Percentiles rank a stretch among this genome's conserved stretches.
Evolutionary conservation across 164 flowering plant genomes (phyloP).

Genomic region (Piper betle): DNA sequence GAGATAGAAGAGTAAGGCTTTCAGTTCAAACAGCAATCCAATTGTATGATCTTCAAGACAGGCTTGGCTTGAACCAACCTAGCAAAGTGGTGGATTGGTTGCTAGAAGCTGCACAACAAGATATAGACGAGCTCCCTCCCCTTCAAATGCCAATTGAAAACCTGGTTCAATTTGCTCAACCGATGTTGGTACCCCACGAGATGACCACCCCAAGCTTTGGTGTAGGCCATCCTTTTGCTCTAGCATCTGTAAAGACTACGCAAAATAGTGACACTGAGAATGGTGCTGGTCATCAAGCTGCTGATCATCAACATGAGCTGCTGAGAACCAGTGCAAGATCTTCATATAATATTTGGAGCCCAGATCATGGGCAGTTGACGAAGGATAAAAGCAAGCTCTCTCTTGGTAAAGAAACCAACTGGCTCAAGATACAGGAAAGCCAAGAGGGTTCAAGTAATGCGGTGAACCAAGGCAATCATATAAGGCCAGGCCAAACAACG

Average conservation of each 20-base stretch:
- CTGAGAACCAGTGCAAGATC: too few relatives aligned
- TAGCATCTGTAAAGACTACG: not conserved
- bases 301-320: too few relatives aligned
- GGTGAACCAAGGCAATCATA: not conserved
- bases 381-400: constrained; percentile 10
- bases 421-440: constrained; percentile 13
- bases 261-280: not conserved
- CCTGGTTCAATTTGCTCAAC: constrained; percentile 24
- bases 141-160: constrained; percentile 39
- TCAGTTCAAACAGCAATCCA: constrained; percentile 84
- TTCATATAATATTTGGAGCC: not conserved
- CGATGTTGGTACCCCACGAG: constrained; percentile 16
- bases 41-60: constrained; percentile 76
- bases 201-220: constrained; percentile 1
- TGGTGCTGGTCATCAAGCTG: not conserved
- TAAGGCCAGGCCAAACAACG: not conserved
- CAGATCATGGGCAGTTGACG: not conserved
- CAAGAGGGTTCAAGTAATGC: not conserved
- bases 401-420: constrained; percentile 9
- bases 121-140: constrained; percentile 68
- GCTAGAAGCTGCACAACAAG: constrained; percentile 52
- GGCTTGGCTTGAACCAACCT: constrained; percentile 72
- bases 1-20: constrained; percentile 79
- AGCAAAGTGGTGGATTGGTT: constrained; percentile 89
- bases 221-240: not conserved